Evolutionary conservation across 208 protist species (phyloP).

Genomic region (Leishmania amazonensis): DNA sequence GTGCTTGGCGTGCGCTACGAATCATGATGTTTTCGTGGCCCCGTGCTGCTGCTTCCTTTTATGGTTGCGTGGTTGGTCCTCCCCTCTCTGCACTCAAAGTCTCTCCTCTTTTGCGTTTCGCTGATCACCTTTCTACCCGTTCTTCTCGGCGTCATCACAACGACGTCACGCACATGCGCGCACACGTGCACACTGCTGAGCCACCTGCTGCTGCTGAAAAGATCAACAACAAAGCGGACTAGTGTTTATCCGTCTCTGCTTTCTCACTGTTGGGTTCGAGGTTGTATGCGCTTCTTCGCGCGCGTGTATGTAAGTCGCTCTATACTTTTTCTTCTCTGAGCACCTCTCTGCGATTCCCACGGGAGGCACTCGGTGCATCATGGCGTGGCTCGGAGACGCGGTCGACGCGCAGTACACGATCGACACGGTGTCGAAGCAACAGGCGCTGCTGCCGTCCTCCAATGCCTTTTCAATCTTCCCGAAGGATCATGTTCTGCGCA

Average conservation of each 20-base stretch:
- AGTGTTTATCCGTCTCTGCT: not conserved
- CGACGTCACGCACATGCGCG: too few relatives aligned
- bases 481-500: constrained; percentile 75
- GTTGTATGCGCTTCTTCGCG: not conserved
- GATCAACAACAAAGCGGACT: not conserved
- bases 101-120: not conserved
- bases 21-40: not conserved
- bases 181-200: not conserved
- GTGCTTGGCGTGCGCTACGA: not conserved
- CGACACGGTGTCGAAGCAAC: constrained; percentile 84
- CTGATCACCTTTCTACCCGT: not conserved
- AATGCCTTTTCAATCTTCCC: constrained; percentile 75
- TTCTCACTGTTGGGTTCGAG: not conserved
- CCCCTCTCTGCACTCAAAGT: not conserved
- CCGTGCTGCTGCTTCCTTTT: not conserved
- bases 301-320: not conserved
- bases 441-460: constrained; percentile 61
- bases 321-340: not conserved
- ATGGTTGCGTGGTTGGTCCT: not conserved
- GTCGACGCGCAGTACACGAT: constrained; percentile 69
- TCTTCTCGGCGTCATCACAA: not conserved
- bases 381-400: constrained; percentile 73
- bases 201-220: not conserved
- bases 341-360: not conserved
- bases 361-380: constrained; percentile 12